Percentiles rank a stretch among this genome's conserved stretches.
These are phyloP conservation scores for Rhodotorula mucilaginosa DNA, from an alignment of 1,284 basidiomycete genomes.

Conservation along the genomic window DNA sequence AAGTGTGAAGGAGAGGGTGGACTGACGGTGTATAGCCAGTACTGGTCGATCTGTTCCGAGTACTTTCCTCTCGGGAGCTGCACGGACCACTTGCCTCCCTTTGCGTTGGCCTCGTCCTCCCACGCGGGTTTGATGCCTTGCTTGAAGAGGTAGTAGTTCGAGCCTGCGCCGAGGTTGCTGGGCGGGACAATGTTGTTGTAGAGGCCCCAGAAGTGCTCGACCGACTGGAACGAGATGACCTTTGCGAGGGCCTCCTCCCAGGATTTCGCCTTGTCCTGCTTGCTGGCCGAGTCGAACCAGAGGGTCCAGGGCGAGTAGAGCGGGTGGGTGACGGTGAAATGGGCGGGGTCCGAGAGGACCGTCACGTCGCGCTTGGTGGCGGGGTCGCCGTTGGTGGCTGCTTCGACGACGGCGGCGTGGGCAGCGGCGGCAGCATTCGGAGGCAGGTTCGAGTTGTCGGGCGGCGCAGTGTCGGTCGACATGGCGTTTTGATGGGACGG, in stretches of 20 bases:
- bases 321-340: slow-evolving; percentile 45
- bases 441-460: slow-evolving; percentile 20
- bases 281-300: slow-evolving; percentile 91
- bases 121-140: slow-evolving; percentile 93
- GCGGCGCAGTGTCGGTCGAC: not conserved
- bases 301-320: slow-evolving; percentile 71
- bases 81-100: slow-evolving; percentile 97
- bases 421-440: slow-evolving; percentile 18
- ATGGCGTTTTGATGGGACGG: not conserved
- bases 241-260: slow-evolving; percentile 98
- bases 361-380: slow-evolving; percentile 25
- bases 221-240: slow-evolving; percentile 87
- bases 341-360: slow-evolving; percentile 38
- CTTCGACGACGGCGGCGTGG: slow-evolving; percentile 25
- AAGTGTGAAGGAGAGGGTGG: not conserved
- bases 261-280: slow-evolving; percentile 72
- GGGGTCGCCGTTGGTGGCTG: not conserved
- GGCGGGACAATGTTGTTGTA: slow-evolving; percentile 98
- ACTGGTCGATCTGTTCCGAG: slow-evolving; percentile 75
- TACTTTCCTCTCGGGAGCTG: slow-evolving; percentile 96
- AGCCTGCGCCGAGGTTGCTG: slow-evolving; percentile 81
- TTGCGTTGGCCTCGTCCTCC: slow-evolving; percentile 93
- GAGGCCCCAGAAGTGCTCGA: slow-evolving; percentile 96
- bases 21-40: slow-evolving; percentile 92
- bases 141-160: slow-evolving; percentile 99